Evolutionary conservation across 1,284 basidiomycete species (phyloP).

Genomic region (Cutaneotrichosporon sp.): DNA sequence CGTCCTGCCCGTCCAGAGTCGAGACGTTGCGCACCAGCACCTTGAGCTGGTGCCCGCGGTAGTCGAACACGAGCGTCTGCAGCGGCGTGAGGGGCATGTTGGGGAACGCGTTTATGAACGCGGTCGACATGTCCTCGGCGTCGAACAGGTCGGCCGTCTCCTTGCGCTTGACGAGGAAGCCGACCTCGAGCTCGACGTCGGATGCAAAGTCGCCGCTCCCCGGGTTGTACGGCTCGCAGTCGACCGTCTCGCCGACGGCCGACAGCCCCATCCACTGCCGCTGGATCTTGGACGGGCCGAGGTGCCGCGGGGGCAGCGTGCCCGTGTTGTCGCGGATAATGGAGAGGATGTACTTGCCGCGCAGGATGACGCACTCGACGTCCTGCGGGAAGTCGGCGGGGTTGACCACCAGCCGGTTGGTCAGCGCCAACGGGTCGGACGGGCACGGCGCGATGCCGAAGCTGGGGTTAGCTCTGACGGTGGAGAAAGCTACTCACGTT

Average conservation of each 20-base stretch:
- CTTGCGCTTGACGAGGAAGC: constrained; percentile 65
- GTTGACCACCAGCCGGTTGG: constrained; percentile 79
- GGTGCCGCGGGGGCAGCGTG: constrained; percentile 62
- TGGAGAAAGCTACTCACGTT: constrained; percentile 31
- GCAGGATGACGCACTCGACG: constrained; percentile 72
- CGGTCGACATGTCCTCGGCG: constrained; percentile 77
- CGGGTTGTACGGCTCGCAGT: constrained; percentile 66
- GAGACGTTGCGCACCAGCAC: constrained; percentile 68
- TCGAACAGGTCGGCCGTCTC: constrained; percentile 74
- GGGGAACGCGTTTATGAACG: constrained; percentile 76
- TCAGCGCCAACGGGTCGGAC: constrained; percentile 64
- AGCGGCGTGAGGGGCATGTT: constrained; percentile 61
- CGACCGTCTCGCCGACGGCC: constrained; percentile 70
- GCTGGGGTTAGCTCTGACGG: not conserved
- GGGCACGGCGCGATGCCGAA: constrained; percentile 53
- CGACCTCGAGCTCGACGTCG: constrained; percentile 75
- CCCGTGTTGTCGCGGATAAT: constrained; percentile 73
- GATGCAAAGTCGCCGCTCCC: constrained; percentile 70
- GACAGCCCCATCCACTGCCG: constrained; percentile 87
- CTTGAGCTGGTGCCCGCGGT: constrained; percentile 82
- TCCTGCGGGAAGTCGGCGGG: constrained; percentile 67
- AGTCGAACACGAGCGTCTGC: constrained; percentile 84
- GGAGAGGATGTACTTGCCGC: constrained; percentile 68
- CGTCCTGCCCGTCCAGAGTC: constrained; percentile 57
- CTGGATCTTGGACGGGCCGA: constrained; percentile 59